phyloP scores from a whole-genome alignment of 2,329 filamentous ascomycete genomes.

The Didymella pinodella region DNA sequence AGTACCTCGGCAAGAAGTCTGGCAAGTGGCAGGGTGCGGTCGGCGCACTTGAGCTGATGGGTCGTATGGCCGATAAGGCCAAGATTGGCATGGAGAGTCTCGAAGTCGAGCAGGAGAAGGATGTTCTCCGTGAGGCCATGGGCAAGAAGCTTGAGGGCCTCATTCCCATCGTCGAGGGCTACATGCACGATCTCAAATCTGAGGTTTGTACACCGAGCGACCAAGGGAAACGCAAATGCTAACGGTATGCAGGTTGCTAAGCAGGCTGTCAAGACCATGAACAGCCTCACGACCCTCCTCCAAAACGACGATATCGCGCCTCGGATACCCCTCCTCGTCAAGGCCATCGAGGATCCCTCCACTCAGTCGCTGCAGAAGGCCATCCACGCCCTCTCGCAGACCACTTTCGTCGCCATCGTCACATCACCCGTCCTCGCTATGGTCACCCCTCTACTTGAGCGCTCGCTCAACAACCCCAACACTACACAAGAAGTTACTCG shows the following conservation, averaged over 20 bases:
- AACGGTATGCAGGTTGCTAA: constrained; percentile 64
- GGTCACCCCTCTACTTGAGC: constrained; percentile 91
- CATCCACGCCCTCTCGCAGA: constrained; percentile 95
- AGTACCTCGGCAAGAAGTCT: constrained; percentile 81
- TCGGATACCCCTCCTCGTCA: constrained; percentile 88
- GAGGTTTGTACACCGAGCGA: constrained; percentile 58
- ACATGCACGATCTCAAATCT: constrained; percentile 95
- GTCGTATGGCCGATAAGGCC: constrained; percentile 94
- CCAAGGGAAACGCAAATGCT: constrained; percentile 10
- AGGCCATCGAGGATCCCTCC: constrained; percentile 94
- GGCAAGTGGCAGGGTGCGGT: constrained; percentile 98
- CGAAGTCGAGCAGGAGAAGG: constrained; percentile 87
- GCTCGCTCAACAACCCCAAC: constrained; percentile 87
- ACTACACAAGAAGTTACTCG: constrained; percentile 94
- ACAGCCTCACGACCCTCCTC: constrained; percentile 83
- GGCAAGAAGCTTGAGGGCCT: constrained; percentile 84
- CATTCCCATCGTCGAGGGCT: constrained; percentile 88
- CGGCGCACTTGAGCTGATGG: constrained; percentile 82
- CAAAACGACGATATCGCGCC: constrained; percentile 97
- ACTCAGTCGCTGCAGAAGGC: constrained; percentile 89
- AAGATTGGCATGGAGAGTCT: constrained; percentile 83
- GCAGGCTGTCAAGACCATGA: constrained; percentile 92
- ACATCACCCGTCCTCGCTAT: constrained; percentile 94
- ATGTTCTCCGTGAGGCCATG: constrained; percentile 88
- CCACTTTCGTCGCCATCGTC: constrained; percentile 97